Evolutionary conservation across 1,284 basidiomycete genomes (phyloP), one percentile per base, ranked within the genome.

Genomic region (Pseudozyma pruni): DNA sequence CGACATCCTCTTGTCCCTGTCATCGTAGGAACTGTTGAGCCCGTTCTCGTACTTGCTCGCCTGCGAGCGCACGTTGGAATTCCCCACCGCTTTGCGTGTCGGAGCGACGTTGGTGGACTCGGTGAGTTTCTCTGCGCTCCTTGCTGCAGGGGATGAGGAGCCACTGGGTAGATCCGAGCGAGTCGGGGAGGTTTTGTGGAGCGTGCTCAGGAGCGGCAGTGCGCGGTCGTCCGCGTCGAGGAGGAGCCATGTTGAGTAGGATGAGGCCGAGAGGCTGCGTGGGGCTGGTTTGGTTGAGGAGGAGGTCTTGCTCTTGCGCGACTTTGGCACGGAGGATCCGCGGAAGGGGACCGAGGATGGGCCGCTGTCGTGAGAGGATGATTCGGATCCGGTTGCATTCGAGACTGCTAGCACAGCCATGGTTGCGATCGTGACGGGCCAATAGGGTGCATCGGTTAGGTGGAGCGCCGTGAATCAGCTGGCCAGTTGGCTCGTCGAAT

Each of bases 221-320:
- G 68, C 57, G 14, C 23, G 40, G 14, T 64, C 56, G 23, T 49
- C 61, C 8, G 49, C 53, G 27, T 71, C 68, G 19, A 71, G 23
- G 13, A 71, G 45, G 8, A 71, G 57, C 68, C 68, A 71, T 27
- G 60, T 49, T 11, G 61, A 53, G 29, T 35, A 50, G 2, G 53
- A 31, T 3, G 35, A 38, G 14, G 55, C 25, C 1, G 42, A 19
- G 17, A 9, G 5, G 31, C n/a, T 33, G 35, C 27, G 27, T 2
- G 58, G 19, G 23, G 27, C 16, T 17, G 41, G 20, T 8, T 23
- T 20, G 17, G 32, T 4, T 4, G 58, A 22, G 2, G 50, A 25
- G 9, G 46, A 41, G 14, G 52, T 13, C 8, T 47, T 51, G 20
- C 3, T 23, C 27, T 50, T 62, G 39, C 59, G 59, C 16, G 47